phyloP scores from a whole-genome alignment of 1,139 yeast genomes.

The Lodderomyces orthopsilosis region DNA sequence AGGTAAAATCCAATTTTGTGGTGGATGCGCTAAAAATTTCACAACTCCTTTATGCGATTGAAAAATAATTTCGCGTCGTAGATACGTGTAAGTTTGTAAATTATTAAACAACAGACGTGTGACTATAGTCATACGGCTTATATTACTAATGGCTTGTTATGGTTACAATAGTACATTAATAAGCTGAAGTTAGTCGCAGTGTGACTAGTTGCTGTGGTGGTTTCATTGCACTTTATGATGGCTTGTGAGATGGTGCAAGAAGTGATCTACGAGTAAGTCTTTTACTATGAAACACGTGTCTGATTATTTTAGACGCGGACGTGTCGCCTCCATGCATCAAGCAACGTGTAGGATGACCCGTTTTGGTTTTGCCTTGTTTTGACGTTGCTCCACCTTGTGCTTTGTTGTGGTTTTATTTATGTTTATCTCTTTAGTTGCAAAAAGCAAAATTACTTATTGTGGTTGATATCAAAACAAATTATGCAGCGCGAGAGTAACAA shows the following conservation, averaged over 20 bases:
- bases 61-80: background rate
- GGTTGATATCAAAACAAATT: background rate
- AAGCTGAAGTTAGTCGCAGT: background rate
- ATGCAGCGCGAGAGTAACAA: background rate
- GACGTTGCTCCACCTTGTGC: background rate
- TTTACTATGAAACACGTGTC: background rate
- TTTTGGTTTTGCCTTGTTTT: too few species aligned
- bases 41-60: background rate
- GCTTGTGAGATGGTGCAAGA: too few species aligned
- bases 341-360: too few species aligned
- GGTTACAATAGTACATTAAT: background rate
- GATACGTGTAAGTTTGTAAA: background rate
- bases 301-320: background rate
- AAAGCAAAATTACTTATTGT: background rate
- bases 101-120: too few species aligned
- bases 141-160: too few species aligned
- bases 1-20: background rate
- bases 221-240: background rate
- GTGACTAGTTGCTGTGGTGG: background rate
- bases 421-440: background rate
- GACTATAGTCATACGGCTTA: too few species aligned
- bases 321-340: background rate
- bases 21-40: background rate
- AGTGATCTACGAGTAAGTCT: too few species aligned
- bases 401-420: background rate